Conservation (phyloP, 495 filamentous ascomycete species). For the Tuber indicum region DNA sequence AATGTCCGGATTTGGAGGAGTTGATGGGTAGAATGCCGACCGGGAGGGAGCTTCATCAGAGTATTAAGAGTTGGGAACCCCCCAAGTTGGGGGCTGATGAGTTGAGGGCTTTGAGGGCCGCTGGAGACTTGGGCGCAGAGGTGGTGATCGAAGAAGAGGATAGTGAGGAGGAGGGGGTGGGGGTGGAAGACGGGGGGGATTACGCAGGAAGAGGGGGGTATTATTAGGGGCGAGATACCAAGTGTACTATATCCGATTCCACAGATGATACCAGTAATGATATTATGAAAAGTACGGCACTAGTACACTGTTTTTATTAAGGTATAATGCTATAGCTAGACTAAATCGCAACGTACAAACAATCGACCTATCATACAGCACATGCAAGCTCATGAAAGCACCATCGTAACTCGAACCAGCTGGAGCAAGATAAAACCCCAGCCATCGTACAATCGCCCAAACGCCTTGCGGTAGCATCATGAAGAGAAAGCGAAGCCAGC, state of each 20-base stretch:
- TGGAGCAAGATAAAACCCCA: background rate
- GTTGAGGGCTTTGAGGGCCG: constrained; percentile 47
- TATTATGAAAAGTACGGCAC: background rate
- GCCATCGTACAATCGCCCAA: background rate
- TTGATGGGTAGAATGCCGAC: constrained; percentile 72
- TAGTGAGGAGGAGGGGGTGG: constrained; percentile 51
- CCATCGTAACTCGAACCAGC: background rate
- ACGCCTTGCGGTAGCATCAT: background rate
- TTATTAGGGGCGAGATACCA: constrained; percentile 16
- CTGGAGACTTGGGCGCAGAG: constrained; percentile 15
- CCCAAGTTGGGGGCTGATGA: constrained; percentile 53
- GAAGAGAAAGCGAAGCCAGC: background rate
- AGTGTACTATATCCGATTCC: background rate
- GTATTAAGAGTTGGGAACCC: constrained; percentile 54
- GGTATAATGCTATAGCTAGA: background rate
- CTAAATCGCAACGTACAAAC: background rate
- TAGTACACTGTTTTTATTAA: background rate
- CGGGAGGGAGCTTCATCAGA: constrained; percentile 72
- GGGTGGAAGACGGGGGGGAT: constrained; percentile 43
- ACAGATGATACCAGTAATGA: background rate
- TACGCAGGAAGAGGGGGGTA: constrained; percentile 30
- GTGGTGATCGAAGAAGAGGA: constrained; percentile 45
- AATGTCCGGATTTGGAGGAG: constrained; percentile 61
- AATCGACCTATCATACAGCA: background rate
- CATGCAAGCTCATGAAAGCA: background rate